Percentiles rank a stretch among this genome's conserved stretches.
These are phyloP conservation scores for Calcarisporium arbuscula DNA, from an alignment of 2,329 filamentous ascomycete genomes.

Conservation along the genomic window DNA sequence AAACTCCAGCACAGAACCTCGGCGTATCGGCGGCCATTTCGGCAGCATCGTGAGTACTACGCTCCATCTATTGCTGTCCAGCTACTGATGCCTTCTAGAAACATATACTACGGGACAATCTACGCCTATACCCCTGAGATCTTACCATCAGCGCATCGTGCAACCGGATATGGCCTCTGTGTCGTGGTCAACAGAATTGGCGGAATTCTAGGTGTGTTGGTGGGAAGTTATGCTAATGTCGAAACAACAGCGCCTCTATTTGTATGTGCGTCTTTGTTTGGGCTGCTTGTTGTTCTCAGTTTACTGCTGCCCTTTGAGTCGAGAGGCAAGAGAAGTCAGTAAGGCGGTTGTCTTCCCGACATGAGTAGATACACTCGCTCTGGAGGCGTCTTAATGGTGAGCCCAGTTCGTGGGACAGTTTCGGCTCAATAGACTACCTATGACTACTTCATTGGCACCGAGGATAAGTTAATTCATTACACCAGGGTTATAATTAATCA, in stretches of 20 bases:
- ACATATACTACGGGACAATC: conserved; percentile 9
- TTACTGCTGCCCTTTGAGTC: conserved; percentile 10
- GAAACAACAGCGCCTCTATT: conserved; percentile 10
- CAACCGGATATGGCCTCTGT: conserved; percentile 9
- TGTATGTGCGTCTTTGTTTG: conserved; percentile 10
- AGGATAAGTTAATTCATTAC: too few relatives aligned
- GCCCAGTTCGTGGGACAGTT: too few relatives aligned
- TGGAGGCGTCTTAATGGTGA: too few relatives aligned
- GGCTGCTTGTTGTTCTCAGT: conserved; percentile 8
- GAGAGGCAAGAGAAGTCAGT: conserved; percentile 8
- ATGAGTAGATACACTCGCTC: too few relatives aligned
- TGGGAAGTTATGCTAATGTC: conserved; percentile 10
- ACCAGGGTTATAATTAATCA: too few relatives aligned
- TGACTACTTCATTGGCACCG: too few relatives aligned
- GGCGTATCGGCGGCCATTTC: conserved; percentile 9
- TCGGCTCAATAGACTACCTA: too few relatives aligned
- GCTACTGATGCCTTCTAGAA: neutral
- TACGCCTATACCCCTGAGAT: conserved; percentile 10
- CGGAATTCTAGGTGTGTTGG: conserved; percentile 8
- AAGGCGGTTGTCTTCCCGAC: neutral
- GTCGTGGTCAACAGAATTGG: conserved; percentile 9
- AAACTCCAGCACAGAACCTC: conserved; percentile 7
- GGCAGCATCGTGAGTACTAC: conserved; percentile 8
- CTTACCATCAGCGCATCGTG: conserved; percentile 9
- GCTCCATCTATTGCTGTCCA: neutral